Evolutionary conservation across 1,284 basidiomycete species (phyloP).

Genomic region (Trichosporon sp.): DNA sequence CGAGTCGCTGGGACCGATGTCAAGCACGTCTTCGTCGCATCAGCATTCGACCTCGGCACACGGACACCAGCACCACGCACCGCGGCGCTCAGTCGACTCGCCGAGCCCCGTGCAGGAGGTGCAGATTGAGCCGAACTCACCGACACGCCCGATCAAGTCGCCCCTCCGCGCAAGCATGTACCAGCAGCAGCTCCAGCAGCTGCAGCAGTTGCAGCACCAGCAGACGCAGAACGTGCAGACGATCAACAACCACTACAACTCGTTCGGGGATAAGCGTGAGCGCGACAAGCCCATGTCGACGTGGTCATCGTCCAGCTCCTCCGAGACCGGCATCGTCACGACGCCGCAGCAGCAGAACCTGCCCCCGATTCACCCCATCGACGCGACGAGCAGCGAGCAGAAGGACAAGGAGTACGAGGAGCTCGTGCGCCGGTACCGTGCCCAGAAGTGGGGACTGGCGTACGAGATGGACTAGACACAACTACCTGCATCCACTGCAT

Average conservation of each 20-base stretch:
- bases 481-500: neutral
- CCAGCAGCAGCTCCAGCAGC: constrained; percentile 6
- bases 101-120: neutral
- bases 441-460: constrained; percentile 9
- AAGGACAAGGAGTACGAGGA: constrained; percentile 16
- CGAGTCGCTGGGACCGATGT: constrained; percentile 10
- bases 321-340: neutral
- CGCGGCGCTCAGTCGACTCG: neutral
- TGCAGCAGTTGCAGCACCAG: neutral
- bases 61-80: neutral
- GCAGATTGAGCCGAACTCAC: neutral
- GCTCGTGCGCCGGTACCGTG: constrained; percentile 3
- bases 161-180: constrained; percentile 1
- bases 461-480: constrained; percentile 10
- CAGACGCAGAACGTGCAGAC: constrained; percentile 9
- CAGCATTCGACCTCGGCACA: neutral
- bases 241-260: constrained; percentile 7
- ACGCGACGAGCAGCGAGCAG: neutral
- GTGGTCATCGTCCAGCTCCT: neutral
- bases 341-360: constrained; percentile 7
- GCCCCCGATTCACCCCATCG: neutral
- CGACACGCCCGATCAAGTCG: constrained; percentile 6
- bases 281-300: constrained; percentile 7
- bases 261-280: neutral
- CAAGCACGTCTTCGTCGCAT: constrained; percentile 4